Base-by-base conservation (phyloP, 2,329 filamentous ascomycete species). In the Epichloe uncinata region DNA sequence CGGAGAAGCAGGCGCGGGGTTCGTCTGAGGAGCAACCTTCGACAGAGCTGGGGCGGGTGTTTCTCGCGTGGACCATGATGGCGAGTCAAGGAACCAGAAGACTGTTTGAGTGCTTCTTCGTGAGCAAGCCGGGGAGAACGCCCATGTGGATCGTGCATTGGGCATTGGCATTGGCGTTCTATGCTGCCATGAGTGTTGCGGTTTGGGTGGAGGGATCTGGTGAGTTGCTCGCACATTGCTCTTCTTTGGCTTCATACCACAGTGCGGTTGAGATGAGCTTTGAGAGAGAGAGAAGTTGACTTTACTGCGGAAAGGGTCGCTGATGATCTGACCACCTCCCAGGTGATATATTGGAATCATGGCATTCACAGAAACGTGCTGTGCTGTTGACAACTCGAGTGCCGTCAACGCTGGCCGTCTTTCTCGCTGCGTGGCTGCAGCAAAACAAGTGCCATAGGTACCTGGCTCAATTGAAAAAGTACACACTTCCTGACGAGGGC, bases 111-210 rank as follows among this genome's bases (percentile, higher is more conserved):
- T 85, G 81, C 58, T 60, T 82, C 41, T 67, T 68, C 41, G 74
- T 93, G 50, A 70, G 75, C 47, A 84, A 78, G 61, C 75, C 81
- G 4, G 65, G 3, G 3, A 74, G 74, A 20, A 87, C 87, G 16
- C 78, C 72, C 50, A 98, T 98, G 91, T 89, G 84, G 80, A 67
- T 90, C 54, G 78, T 82, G 15, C 86, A 95, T 63, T 97, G 88
- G 83, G 55, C 84, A 15, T 64, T 96, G 40, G 93, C 89, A 0
- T 66, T 93, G 46, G 67, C 70, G 9, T 97, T 87, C 66, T 98
- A 98, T 66, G 60, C 82, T 5, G 73, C 73, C 51, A 84, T 87
- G 58, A 82, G 82, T 49, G 62, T 95, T 44, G 78, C 86, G 4
- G 71, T 95, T 35, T 96, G 90, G 90, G 75, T 94, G 52, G 88